Evolutionary conservation across 352 stramenopile species (phyloP), one percentile per base, ranked within the genome.

Genomic region (Hyaloperonospora brassicae): DNA sequence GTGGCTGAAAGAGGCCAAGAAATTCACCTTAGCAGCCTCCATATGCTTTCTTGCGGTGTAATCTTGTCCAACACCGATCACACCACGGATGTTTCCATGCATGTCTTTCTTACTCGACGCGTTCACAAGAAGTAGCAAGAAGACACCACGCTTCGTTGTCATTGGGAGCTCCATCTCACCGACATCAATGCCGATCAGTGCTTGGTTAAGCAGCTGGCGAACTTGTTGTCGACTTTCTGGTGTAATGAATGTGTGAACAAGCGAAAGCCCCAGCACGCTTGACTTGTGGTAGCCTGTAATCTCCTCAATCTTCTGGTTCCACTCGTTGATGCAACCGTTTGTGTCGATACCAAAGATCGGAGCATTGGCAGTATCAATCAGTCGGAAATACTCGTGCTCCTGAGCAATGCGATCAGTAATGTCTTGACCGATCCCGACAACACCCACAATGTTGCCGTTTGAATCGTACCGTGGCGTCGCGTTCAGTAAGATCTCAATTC

Each of bases 1-100:
- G 51, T 93, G 83, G 53, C 80, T 91, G 54, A 93, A 91, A 0
- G 80, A 91, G 8, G 83, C 83, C 44, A 93, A 55, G 54, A 93
- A 93, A n/a, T 87, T 91, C 30, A 91, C 81, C 52, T 90, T 91
- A 0, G 80, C 80, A 42, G 80, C 79, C 55, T 93, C 80, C 83
- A 90, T 91, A 43, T 91, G 79, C 52, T 91, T 91, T 17, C 82
- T 70, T 1, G 80, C 83, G 10, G 92, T 97, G 55, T 97, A 91
- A 62, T 97, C 91, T 68, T 97, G 89, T 10, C 86, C 88, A 41
- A 97, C 86, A 57, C 83, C 84, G 47, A 97, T 94, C 23, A 96
- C 89, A 46, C 90, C 92, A 36, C 93, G 84, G 59, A 97, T 87
- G 50, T 95, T 95, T 23, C 88, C 86, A 30, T 96, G 84, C 68